phyloP scores from a whole-genome alignment of 805 yeast species.

The Jamesozyma piceae region DNA sequence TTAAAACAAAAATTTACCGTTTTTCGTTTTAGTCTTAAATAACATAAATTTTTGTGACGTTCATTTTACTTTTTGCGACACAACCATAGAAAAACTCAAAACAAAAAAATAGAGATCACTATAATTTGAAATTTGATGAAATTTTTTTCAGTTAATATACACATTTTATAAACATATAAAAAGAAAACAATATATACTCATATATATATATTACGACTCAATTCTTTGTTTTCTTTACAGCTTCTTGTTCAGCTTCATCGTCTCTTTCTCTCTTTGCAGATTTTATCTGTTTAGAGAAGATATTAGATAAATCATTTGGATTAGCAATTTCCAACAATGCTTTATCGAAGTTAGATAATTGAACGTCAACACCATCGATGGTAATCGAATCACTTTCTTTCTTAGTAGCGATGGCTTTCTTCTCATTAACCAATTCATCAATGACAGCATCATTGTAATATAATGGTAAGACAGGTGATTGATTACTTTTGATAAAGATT shows the following conservation, averaged over 20 bases:
- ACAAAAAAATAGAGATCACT: too few relatives aligned
- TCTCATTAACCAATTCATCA: conserved; percentile 32
- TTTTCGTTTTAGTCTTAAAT: too few relatives aligned
- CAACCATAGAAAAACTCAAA: too few relatives aligned
- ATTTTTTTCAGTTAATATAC: too few relatives aligned
- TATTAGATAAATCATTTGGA: conserved; percentile 54
- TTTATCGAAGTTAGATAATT: conserved; percentile 55
- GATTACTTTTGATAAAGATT: conserved; percentile 53
- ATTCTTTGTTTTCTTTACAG: conserved; percentile 18
- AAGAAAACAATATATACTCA: too few relatives aligned
- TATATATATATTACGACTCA: not conserved
- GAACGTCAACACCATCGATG: conserved; percentile 34
- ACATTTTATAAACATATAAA: too few relatives aligned
- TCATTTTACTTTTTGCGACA: too few relatives aligned
- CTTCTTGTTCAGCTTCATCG: conserved; percentile 6
- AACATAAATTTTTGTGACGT: too few relatives aligned
- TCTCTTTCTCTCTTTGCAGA: conserved; percentile 30
- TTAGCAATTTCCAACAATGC: conserved; percentile 79
- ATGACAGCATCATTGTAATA: conserved; percentile 50
- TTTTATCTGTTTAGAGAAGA: conserved; percentile 50
- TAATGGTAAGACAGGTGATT: conserved; percentile 79
- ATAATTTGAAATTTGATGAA: too few relatives aligned
- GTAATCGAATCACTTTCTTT: conserved; percentile 21
- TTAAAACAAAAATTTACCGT: too few relatives aligned
- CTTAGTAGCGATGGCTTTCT: conserved; percentile 17